A percentile compares a stretch with the other conserved stretches of the same genome.
Conservation (phyloP, 2,329 filamentous ascomycete genomes). For the Atkinsonella hypoxylon region DNA sequence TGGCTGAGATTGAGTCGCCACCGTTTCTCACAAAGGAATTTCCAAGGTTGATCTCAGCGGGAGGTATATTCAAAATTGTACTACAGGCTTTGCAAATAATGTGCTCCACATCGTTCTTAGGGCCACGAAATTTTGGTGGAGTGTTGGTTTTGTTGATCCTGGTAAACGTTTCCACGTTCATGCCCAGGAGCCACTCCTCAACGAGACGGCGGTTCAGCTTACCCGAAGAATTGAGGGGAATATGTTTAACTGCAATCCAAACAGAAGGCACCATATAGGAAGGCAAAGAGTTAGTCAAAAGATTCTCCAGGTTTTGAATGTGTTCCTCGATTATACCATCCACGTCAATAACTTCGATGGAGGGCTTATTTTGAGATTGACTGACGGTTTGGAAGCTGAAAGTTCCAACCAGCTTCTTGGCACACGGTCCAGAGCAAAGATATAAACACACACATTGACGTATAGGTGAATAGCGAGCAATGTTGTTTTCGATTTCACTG, state of each 20-base stretch:
- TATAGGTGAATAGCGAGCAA: background rate
- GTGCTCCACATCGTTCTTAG: conserved; percentile 3
- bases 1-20: conserved; percentile 33
- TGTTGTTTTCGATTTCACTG: conserved; percentile 13
- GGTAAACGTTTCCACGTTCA: background rate
- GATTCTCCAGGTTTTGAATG: conserved; percentile 6
- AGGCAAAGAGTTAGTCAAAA: conserved; percentile 1
- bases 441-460: background rate
- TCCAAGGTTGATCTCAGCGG: conserved; percentile 16
- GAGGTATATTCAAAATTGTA: conserved; percentile 25
- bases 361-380: background rate
- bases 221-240: conserved; percentile 9
- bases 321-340: conserved; percentile 2
- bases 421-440: background rate
- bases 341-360: background rate
- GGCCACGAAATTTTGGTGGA: background rate
- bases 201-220: conserved; percentile 10
- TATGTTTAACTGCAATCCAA: conserved; percentile 1
- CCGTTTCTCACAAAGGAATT: conserved; percentile 27
- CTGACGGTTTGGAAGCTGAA: conserved; percentile 1
- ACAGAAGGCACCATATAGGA: conserved; percentile 3
- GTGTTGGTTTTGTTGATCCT: background rate
- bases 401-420: background rate
- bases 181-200: conserved; percentile 1
- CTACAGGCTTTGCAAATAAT: conserved; percentile 22